phyloP scores from a whole-genome alignment of 768 basidiomycete species.

The Suillus placidus region DNA sequence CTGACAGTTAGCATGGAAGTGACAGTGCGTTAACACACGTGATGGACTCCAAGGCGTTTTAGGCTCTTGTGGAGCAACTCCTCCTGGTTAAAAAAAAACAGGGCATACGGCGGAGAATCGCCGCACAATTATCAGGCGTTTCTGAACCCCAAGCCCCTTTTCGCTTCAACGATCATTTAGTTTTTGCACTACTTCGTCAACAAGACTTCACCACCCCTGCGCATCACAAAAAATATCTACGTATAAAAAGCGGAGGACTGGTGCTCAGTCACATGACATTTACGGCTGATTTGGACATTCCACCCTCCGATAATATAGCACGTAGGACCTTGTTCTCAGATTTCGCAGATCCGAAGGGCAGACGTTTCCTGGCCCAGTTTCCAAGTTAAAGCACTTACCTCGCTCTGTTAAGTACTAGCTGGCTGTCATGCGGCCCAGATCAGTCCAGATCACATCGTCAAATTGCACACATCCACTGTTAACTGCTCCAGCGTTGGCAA shows the following conservation, averaged over 20 bases:
- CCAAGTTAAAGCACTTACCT: neutral
- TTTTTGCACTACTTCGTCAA: neutral
- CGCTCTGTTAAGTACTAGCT: neutral
- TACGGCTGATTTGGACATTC: neutral
- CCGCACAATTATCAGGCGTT: neutral
- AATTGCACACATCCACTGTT: neutral
- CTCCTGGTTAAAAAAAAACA: neutral
- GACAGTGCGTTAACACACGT: neutral
- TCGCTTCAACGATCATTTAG: neutral
- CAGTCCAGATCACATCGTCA: neutral
- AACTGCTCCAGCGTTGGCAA: neutral
- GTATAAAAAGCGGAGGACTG: neutral
- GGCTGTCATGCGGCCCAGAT: neutral
- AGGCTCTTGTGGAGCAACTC: neutral
- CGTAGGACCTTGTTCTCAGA: neutral
- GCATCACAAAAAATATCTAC: neutral
- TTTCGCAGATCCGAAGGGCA: neutral
- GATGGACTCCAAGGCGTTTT: neutral
- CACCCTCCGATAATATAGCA: neutral
- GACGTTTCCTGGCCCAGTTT: neutral
- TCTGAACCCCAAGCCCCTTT: neutral
- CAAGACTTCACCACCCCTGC: neutral
- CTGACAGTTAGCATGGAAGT: neutral
- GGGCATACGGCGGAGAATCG: neutral
- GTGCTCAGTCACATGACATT: neutral